phyloP scores from a whole-genome alignment of 2,329 filamentous ascomycete genomes.

The Chalaropsis ovoidea region DNA sequence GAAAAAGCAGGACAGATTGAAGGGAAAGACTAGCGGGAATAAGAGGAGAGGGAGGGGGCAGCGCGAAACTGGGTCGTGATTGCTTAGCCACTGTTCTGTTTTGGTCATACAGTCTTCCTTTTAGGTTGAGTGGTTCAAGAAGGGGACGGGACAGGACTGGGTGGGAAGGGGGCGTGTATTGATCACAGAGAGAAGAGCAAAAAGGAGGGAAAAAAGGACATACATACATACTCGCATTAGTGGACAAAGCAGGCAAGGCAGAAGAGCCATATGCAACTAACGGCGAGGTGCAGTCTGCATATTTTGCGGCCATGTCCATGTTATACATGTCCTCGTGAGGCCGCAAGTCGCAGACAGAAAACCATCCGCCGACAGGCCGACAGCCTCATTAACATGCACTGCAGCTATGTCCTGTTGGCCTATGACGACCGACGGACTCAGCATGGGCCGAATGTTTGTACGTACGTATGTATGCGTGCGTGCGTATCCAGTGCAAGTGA shows the following conservation, averaged over 20 bases:
- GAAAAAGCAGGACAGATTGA: background rate
- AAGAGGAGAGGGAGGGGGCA: constrained; percentile 7
- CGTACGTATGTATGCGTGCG: background rate
- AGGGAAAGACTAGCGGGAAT: background rate
- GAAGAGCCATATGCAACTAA: constrained; percentile 6
- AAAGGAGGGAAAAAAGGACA: background rate
- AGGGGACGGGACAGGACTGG: background rate
- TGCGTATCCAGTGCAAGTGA: background rate
- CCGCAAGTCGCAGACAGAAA: background rate
- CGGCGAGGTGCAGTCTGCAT: background rate
- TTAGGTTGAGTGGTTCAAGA: background rate
- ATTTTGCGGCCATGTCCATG: constrained; percentile 3
- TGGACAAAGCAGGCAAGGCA: background rate
- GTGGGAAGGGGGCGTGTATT: constrained; percentile 4
- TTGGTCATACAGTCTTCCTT: background rate
- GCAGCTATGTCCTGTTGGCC: background rate
- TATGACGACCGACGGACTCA: background rate
- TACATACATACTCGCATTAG: background rate
- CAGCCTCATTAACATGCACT: constrained; percentile 5
- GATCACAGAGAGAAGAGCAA: constrained; percentile 5
- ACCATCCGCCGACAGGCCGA: background rate
- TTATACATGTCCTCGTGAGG: background rate
- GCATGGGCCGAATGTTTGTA: background rate
- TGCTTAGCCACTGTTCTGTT: constrained; percentile 7
- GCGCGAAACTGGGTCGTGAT: constrained; percentile 5